Percentiles rank a stretch among this genome's conserved stretches.
These are phyloP conservation scores for Galerina sulciceps DNA, from an alignment of 768 basidiomycete species.

Conservation along the genomic window DNA sequence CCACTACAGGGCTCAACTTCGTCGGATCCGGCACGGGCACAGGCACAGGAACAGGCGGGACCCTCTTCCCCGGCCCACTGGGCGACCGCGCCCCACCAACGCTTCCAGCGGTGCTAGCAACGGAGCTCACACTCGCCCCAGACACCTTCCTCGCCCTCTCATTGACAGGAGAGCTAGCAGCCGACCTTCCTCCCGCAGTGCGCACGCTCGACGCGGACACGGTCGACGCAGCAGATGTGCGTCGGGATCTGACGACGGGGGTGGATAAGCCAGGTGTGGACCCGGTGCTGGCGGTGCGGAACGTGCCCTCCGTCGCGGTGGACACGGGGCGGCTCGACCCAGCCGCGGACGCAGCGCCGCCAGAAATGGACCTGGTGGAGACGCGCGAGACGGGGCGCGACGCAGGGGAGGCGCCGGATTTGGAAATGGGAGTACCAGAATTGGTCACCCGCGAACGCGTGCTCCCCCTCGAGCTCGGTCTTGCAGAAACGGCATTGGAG, in stretches of 20 bases:
- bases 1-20: constrained; percentile 32
- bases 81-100: constrained; percentile 19
- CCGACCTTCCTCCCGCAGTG: constrained; percentile 16
- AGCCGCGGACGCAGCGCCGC: constrained; percentile 11
- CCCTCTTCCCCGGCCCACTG: constrained; percentile 25
- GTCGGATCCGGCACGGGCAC: constrained; percentile 23
- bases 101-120: constrained; percentile 27
- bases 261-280: constrained; percentile 24
- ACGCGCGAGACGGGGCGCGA: constrained; percentile 28
- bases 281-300: constrained; percentile 42
- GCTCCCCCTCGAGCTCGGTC: constrained; percentile 33
- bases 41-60: constrained; percentile 31
- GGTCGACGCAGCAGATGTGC: constrained; percentile 35
- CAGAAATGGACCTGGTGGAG: constrained; percentile 16
- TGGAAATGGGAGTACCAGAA: not conserved
- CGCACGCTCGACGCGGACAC: constrained; percentile 20
- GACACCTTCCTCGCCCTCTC: constrained; percentile 28
- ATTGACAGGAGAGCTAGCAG: constrained; percentile 17
- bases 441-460: constrained; percentile 15
- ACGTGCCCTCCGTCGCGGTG: constrained; percentile 22
- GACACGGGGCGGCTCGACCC: constrained; percentile 21
- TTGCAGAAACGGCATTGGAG: constrained; percentile 7
- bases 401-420: not conserved
- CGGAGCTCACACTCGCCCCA: constrained; percentile 26
- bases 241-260: constrained; percentile 29